These are phyloP conservation scores for Penicillium sp. DNA, from an alignment of 2,329 filamentous ascomycete species.

Conservation along the genomic window DNA sequence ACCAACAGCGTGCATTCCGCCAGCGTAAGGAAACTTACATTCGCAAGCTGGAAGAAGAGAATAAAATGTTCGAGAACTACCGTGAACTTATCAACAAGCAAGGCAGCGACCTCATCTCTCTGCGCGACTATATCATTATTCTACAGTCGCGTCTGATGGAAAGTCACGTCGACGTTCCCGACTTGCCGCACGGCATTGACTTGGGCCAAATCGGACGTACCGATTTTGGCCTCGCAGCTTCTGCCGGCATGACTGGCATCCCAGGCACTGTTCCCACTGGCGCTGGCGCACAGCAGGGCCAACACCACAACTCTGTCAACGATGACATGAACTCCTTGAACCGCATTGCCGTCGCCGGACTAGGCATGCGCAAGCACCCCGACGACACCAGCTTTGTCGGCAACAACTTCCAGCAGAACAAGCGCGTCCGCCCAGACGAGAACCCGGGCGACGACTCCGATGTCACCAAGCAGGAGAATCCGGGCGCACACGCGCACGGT, in stretches of 20 bases:
- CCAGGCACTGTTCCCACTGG: conserved; percentile 23
- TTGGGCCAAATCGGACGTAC: conserved; percentile 57
- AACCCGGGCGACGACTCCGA: conserved; percentile 25
- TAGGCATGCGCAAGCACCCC: conserved; percentile 45
- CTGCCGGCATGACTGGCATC: conserved; percentile 22
- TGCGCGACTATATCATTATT: conserved; percentile 89
- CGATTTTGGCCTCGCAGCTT: conserved; percentile 33
- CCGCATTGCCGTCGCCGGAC: conserved; percentile 43
- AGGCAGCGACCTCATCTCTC: conserved; percentile 81
- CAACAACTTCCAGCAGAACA: conserved; percentile 33
- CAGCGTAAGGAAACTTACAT: conserved; percentile 98
- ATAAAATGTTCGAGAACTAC: conserved; percentile 73
- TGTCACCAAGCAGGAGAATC: conserved; percentile 31
- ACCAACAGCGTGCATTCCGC: conserved; percentile 87
- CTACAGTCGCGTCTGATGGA: conserved; percentile 85
- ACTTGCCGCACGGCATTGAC: conserved; percentile 76
- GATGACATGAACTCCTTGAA: conserved; percentile 45
- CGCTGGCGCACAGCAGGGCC: conserved; percentile 26
- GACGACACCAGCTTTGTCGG: conserved; percentile 38
- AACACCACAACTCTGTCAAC: conserved; percentile 28
- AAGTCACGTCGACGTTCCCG: conserved; percentile 76
- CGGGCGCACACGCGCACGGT: conserved; percentile 21
- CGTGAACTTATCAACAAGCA: conserved; percentile 75
- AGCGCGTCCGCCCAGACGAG: conserved; percentile 34
- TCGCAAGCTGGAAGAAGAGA: conserved; percentile 92